Conservation (phyloP, 2,329 filamentous ascomycete genomes). For the Huntiella abstrusa region DNA sequence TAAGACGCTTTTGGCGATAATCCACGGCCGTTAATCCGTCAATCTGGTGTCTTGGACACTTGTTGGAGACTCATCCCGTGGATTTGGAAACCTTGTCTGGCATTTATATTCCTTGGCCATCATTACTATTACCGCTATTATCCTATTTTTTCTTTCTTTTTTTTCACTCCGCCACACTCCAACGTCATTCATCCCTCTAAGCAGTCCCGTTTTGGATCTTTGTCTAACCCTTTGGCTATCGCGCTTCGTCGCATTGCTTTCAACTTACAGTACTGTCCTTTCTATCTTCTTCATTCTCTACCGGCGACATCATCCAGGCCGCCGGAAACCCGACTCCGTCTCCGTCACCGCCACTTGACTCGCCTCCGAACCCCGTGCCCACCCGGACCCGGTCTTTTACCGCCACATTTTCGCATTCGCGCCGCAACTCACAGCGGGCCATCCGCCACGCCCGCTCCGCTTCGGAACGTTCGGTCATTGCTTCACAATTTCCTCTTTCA, state of each 20-base stretch:
- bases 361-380: conserved; percentile 26
- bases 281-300: conserved; percentile 59
- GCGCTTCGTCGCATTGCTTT: conserved; percentile 4
- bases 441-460: background rate
- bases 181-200: too few relatives aligned
- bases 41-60: too few relatives aligned
- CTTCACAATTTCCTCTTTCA: conserved; percentile 1
- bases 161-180: background rate
- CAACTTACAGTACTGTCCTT: conserved; percentile 58
- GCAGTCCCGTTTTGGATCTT: too few relatives aligned
- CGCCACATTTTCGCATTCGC: conserved; percentile 13
- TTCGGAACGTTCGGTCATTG: background rate
- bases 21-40: too few relatives aligned
- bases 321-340: conserved; percentile 25
- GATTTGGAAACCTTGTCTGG: too few relatives aligned
- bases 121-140: conserved; percentile 1
- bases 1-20: too few relatives aligned
- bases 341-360: conserved; percentile 24
- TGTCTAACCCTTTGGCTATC: conserved; percentile 2
- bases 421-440: conserved; percentile 1
- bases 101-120: too few relatives aligned
- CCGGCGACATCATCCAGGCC: conserved; percentile 20
- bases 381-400: conserved; percentile 17
- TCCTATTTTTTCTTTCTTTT: background rate
- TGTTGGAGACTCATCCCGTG: too few relatives aligned